phyloP scores from a whole-genome alignment of 73 alveolate species.

The Uronychia setigera region DNA sequence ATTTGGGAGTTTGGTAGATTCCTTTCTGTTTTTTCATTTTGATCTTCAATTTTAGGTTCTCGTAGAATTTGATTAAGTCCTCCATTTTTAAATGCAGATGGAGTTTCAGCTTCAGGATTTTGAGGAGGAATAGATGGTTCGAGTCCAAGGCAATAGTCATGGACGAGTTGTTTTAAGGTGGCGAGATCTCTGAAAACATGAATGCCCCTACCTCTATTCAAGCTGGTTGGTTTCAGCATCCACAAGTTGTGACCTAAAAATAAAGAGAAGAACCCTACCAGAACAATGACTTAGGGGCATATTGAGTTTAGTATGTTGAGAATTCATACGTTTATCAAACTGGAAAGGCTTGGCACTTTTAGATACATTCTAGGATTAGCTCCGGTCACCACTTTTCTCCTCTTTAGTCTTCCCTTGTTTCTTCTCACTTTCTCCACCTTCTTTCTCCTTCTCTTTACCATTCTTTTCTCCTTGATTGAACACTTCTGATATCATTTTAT shows the following conservation, averaged over 20 bases:
- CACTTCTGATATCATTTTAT: background rate
- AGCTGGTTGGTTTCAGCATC: constrained; percentile 88
- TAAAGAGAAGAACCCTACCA: constrained; percentile 56
- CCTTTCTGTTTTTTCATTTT: background rate
- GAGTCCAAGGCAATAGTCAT: constrained; percentile 19
- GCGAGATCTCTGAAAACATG: constrained; percentile 75
- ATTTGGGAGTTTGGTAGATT: background rate
- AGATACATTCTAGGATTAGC: background rate
- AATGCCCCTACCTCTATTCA: constrained; percentile 94
- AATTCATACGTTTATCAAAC: background rate
- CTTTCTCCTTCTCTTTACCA: background rate
- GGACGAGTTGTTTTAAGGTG: constrained; percentile 16
- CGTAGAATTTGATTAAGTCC: background rate
- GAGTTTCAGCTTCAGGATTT: too few relatives aligned
- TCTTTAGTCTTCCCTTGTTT: background rate
- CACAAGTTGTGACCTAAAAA: constrained; percentile 84
- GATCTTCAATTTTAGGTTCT: background rate
- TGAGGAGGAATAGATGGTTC: background rate
- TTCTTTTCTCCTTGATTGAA: background rate
- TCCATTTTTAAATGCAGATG: background rate
- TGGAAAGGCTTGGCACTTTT: background rate
- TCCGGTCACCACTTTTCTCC: background rate
- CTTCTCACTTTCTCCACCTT: background rate
- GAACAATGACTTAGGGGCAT: constrained; percentile 65
- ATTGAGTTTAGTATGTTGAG: background rate